Base-by-base conservation (phyloP, 2,329 filamentous ascomycete genomes). In the Pseudogymnoascus sp. region DNA sequence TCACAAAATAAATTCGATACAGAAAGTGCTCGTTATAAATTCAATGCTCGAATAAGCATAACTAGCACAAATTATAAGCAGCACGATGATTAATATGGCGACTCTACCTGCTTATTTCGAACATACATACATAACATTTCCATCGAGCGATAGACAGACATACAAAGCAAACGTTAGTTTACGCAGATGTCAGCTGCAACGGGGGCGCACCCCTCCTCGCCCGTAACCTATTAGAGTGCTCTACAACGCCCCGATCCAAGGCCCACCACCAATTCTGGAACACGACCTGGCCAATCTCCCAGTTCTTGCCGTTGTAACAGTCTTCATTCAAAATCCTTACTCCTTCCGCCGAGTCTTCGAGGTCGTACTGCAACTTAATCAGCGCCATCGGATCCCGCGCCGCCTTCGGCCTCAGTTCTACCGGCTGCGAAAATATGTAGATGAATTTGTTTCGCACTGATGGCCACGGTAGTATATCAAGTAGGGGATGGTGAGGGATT, bases 211-310 rank as follows among this genome's bases (percentile, higher is more conserved):
- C 65, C 61, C 65, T 65, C 36, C 28, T 62, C 10, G 16, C 23
- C 23, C 65, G 63, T 28, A 67, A 54, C 51, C 41, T 36, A 45
- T 67, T 67, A 31, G 66, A 67, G 39, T 66, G 65, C 39, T 60
- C 37, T 31, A 66, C 41, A 48, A 67, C 64, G 31, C 48, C 14
- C 64, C 7, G 39, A 65, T 67, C 66, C 31, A 67, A 54, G 37
- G 48, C 66, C 66, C 66, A 67, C 66, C 66, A 67, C 66, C 66
- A 67, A 31, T 67, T 61, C 36, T 63, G 64, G 25, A 67, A 62
- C 31, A 67, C 45, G 5, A 61, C 60, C 64, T 67, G 66, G 60
- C 66, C 66, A 19, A 67, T 43, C 63, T 67, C 66, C 66, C 66
- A 67, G 61, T 54, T 66, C 13, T 64, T 64, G 28, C 34, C 37